Evolutionary conservation across 768 basidiomycete genomes (phyloP).

Genomic region (Dictyophora rubrovolvata): DNA sequence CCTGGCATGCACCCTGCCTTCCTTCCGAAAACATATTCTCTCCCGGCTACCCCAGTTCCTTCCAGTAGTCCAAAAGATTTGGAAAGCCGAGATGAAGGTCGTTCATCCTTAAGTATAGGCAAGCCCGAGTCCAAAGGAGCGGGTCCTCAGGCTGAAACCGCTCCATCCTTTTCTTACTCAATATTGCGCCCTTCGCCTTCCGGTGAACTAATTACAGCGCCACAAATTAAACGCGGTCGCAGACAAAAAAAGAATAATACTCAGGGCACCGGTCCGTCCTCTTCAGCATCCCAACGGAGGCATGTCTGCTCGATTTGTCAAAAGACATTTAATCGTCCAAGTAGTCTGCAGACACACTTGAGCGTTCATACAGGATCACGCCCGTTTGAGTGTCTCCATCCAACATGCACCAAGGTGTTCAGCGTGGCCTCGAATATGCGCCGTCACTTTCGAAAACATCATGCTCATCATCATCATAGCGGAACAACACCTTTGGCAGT

Average conservation of each 20-base stretch:
- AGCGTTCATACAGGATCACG: not conserved
- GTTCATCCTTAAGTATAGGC: not conserved
- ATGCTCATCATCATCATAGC: not conserved
- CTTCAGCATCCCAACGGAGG: not conserved
- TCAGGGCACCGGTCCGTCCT: too few relatives aligned
- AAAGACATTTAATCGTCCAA: slow-evolving; percentile 15
- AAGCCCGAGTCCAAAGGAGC: not conserved
- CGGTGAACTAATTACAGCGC: not conserved
- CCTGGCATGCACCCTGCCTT: not conserved
- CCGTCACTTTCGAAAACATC: slow-evolving; percentile 7
- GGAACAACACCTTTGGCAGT: too few relatives aligned
- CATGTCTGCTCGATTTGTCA: slow-evolving; percentile 14
- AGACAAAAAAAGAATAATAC: not conserved
- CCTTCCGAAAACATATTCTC: not conserved
- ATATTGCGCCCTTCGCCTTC: slow-evolving; percentile 1
- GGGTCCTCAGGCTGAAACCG: not conserved
- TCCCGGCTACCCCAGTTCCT: not conserved
- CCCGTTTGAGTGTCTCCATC: slow-evolving; percentile 13
- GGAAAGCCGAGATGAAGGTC: not conserved
- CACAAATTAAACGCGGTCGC: not conserved
- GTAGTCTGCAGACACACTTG: slow-evolving; percentile 11
- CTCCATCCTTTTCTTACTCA: not conserved
- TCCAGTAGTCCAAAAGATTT: not conserved
- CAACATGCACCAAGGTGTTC: slow-evolving; percentile 11
- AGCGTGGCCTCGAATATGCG: slow-evolving; percentile 17